A percentile compares a stretch with the other conserved stretches of the same genome.
Conservation (phyloP, 371 early-diverging fungal genomes). For the Cokeromyces recurvatus region DNA sequence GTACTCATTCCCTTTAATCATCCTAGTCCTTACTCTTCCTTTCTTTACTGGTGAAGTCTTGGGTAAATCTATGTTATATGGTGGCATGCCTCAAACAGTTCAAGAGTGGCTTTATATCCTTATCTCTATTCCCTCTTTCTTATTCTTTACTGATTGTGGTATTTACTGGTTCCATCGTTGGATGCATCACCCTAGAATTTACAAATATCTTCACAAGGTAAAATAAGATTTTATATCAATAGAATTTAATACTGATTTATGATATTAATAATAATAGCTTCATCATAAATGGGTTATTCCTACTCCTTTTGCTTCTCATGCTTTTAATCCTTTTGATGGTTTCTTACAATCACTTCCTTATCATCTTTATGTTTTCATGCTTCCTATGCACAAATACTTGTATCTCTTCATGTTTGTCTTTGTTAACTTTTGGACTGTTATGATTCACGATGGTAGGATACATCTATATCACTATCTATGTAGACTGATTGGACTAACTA, state of each 20-base stretch:
- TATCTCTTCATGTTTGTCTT: slow-evolving; percentile 84
- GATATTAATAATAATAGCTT: slow-evolving; percentile 11
- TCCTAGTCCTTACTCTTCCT: slow-evolving; percentile 79
- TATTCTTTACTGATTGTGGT: slow-evolving; percentile 88
- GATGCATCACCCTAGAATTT: slow-evolving; percentile 83
- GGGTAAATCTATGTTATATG: slow-evolving; percentile 80
- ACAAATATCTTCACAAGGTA: slow-evolving; percentile 78
- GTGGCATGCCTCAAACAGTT: slow-evolving; percentile 31
- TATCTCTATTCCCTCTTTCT: slow-evolving; percentile 63
- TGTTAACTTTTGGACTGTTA: slow-evolving; percentile 93
- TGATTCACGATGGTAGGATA: slow-evolving; percentile 91
- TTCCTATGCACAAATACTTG: slow-evolving; percentile 88
- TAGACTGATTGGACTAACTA: neutral
- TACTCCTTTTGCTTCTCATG: slow-evolving; percentile 94
- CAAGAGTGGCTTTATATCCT: slow-evolving; percentile 61
- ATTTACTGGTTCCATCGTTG: slow-evolving; percentile 94
- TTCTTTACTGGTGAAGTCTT: slow-evolving; percentile 87
- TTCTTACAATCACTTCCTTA: slow-evolving; percentile 93
- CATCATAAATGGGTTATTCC: slow-evolving; percentile 69
- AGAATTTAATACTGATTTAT: too few relatives aligned
- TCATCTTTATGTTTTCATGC: slow-evolving; percentile 81
- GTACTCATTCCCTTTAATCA: too few relatives aligned
- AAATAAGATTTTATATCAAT: too few relatives aligned
- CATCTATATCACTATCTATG: neutral
- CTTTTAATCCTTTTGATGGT: slow-evolving; percentile 93